These are phyloP conservation scores for Lecanicillium sp. DNA, from an alignment of 2,329 filamentous ascomycete genomes.

Conservation along the genomic window DNA sequence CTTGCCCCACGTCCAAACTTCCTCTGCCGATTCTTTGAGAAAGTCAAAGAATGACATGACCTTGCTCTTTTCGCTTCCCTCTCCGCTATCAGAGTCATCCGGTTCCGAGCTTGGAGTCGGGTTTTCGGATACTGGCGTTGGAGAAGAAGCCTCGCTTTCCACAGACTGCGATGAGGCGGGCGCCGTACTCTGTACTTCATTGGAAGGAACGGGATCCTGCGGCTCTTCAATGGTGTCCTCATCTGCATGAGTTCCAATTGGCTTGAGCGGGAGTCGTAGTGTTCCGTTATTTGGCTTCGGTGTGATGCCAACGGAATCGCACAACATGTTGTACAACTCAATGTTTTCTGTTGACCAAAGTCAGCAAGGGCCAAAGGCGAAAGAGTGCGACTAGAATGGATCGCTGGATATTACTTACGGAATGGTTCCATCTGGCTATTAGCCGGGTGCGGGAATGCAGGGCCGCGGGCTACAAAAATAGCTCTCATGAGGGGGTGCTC, in stretches of 20 bases:
- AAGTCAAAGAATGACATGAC: too few relatives aligned
- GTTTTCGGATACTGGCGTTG: too few relatives aligned
- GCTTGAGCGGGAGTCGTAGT: constrained; percentile 59
- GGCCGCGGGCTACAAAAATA: constrained; percentile 86
- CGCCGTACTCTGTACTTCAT: constrained; percentile 3
- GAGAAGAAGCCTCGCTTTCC: too few relatives aligned
- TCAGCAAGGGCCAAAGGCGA: too few relatives aligned
- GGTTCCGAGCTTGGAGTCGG: too few relatives aligned
- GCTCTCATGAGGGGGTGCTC: constrained; percentile 93
- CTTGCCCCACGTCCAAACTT: too few relatives aligned
- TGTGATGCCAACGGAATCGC: constrained; percentile 69
- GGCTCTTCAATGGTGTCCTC: constrained; percentile 41
- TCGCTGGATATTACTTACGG: constrained; percentile 51
- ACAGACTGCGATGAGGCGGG: too few relatives aligned
- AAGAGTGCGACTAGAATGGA: too few relatives aligned
- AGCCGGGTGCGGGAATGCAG: constrained; percentile 78
- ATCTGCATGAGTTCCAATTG: constrained; percentile 52
- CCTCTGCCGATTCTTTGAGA: too few relatives aligned
- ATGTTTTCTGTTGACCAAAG: constrained; percentile 61
- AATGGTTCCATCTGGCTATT: constrained; percentile 76
- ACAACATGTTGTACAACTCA: constrained; percentile 91
- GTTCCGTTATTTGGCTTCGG: constrained; percentile 84
- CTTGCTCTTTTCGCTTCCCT: too few relatives aligned
- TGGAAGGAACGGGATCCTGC: constrained; percentile 38
- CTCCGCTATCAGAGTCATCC: too few relatives aligned